phyloP scores from a whole-genome alignment of 176 grass and related monocot species.

The Eragrostis nindensis region DNA sequence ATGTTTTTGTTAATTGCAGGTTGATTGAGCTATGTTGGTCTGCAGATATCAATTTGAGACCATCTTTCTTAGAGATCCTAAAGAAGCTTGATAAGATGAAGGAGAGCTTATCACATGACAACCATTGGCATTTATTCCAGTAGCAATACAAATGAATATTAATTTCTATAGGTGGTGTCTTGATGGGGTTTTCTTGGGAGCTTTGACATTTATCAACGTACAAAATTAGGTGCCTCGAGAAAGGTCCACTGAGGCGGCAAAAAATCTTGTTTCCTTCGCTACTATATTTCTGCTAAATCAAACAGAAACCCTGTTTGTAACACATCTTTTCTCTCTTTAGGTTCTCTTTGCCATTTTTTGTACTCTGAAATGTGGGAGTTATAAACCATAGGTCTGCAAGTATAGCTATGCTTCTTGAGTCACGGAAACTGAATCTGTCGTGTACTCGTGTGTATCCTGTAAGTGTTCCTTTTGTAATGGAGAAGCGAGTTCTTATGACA shows the following conservation, averaged over 20 bases:
- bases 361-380: slow-evolving; percentile 8
- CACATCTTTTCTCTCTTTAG: not conserved
- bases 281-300: slow-evolving; percentile 44
- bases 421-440: not conserved
- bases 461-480: no score
- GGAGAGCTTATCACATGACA: slow-evolving; percentile 66
- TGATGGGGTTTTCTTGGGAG: slow-evolving; percentile 33
- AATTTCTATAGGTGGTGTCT: slow-evolving; percentile 1
- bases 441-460: slow-evolving; percentile 28
- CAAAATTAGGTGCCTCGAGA: slow-evolving; percentile 48
- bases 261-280: slow-evolving; percentile 13
- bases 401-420: not conserved
- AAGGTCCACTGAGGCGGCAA: slow-evolving; percentile 25
- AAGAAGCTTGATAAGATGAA: slow-evolving; percentile 92
- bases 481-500: no score
- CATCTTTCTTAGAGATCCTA: slow-evolving; percentile 96
- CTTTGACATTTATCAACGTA: slow-evolving; percentile 45
- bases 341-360: not conserved
- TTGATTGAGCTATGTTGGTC: slow-evolving; percentile 80
- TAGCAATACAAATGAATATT: slow-evolving; percentile 36
- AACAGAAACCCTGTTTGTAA: slow-evolving; percentile 35
- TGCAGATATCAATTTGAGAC: slow-evolving; percentile 74
- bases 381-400: slow-evolving; percentile 31
- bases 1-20: slow-evolving; percentile 49
- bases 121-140: slow-evolving; percentile 90